phyloP scores from a whole-genome alignment of 129 eudicot genomes.

The Apium graveolens region DNA sequence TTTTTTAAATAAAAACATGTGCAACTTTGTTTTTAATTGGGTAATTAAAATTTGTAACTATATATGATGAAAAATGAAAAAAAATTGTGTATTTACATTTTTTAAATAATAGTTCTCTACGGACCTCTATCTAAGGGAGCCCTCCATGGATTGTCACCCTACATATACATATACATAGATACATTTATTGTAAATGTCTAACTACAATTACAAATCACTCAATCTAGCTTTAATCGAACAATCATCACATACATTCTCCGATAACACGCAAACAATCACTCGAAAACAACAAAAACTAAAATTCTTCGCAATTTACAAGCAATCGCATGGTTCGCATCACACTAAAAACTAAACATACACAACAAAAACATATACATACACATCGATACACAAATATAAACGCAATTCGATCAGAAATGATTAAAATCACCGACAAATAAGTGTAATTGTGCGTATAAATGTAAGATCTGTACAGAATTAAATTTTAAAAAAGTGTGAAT shows the following conservation, averaged over 20 bases:
- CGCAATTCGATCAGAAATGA: background rate
- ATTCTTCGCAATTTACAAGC: background rate
- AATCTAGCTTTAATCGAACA: too few relatives aligned
- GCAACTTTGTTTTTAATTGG: too few relatives aligned
- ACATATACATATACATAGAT: too few relatives aligned
- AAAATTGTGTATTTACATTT: too few relatives aligned
- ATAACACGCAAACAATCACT: background rate
- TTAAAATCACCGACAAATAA: background rate
- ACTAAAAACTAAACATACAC: background rate
- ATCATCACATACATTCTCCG: background rate
- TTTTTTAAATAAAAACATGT: too few relatives aligned
- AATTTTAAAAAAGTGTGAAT: background rate
- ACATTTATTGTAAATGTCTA: too few relatives aligned
- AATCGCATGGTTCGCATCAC: background rate
- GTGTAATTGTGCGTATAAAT: background rate
- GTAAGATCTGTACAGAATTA: background rate
- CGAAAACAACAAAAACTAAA: background rate
- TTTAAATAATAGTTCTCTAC: too few relatives aligned
- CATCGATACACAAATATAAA: background rate
- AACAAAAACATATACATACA: background rate
- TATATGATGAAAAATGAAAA: too few relatives aligned
- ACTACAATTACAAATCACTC: background rate
- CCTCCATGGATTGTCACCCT: too few relatives aligned
- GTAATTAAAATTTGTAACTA: too few relatives aligned
- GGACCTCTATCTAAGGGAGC: too few relatives aligned